A percentile compares a stretch with the other conserved stretches of the same genome.
Conservation (phyloP, 352 stramenopile genomes). For the Phytophthora podocarpi region DNA sequence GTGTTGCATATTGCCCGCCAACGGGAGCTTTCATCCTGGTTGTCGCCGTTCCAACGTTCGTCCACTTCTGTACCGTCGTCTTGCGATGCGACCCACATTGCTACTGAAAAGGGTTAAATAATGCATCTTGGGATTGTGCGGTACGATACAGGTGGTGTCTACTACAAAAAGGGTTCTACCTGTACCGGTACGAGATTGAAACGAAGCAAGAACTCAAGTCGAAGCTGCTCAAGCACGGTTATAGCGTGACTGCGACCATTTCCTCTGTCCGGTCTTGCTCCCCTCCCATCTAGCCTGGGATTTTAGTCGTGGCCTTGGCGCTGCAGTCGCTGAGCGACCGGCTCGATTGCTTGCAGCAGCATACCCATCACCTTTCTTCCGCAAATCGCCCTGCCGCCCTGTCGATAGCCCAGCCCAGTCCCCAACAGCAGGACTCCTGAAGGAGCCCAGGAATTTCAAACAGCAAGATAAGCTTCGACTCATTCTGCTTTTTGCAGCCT, state of each 20-base stretch:
- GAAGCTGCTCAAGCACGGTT: background rate
- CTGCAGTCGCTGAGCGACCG: constrained; percentile 15
- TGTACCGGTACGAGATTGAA: too few species aligned
- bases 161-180: constrained; percentile 17
- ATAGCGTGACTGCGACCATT: background rate
- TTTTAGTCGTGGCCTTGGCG: constrained; percentile 16
- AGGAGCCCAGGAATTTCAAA: constrained; percentile 3
- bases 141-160: constrained; percentile 10
- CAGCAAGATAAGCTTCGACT: constrained; percentile 2
- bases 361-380: constrained; percentile 26
- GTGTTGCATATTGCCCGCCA: constrained; percentile 1
- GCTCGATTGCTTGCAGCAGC: constrained; percentile 26
- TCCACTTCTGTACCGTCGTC: constrained; percentile 1
- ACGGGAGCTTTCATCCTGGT: constrained; percentile 28
- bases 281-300: background rate
- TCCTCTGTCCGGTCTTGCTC: constrained; percentile 13
- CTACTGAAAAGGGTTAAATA: constrained; percentile 27
- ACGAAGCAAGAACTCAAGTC: background rate
- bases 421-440: constrained; percentile 9
- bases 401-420: constrained; percentile 5
- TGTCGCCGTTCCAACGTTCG: constrained; percentile 15
- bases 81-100: constrained; percentile 6
- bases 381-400: constrained; percentile 24
- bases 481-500: constrained; percentile 37
- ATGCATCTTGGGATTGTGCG: constrained; percentile 10